phyloP scores from a whole-genome alignment of 768 basidiomycete genomes.

The Crassisporium funariophilum region DNA sequence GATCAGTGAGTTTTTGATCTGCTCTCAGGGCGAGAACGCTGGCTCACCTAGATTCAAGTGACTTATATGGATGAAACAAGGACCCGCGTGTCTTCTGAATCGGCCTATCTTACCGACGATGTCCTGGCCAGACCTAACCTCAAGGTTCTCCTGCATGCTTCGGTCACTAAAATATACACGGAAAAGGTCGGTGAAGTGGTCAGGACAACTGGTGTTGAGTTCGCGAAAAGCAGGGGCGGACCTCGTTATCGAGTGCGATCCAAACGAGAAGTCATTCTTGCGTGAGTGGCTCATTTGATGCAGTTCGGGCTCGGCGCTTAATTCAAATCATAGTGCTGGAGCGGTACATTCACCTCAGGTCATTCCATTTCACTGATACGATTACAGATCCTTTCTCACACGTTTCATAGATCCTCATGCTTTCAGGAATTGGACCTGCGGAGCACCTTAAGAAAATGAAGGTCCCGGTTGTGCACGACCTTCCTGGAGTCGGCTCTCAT shows the following conservation, averaged over 20 bases:
- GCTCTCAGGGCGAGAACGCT: not conserved
- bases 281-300: slow-evolving; percentile 37
- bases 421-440: slow-evolving; percentile 77
- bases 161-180: slow-evolving; percentile 57
- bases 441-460: slow-evolving; percentile 51
- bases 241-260: slow-evolving; percentile 43
- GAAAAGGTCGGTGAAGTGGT: slow-evolving; percentile 31
- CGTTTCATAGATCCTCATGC: slow-evolving; percentile 54
- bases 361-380: too few species aligned
- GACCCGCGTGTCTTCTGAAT: slow-evolving; percentile 58
- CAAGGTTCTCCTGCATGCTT: slow-evolving; percentile 52
- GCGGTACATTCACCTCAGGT: slow-evolving; percentile 61
- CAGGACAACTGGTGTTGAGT: slow-evolving; percentile 60
- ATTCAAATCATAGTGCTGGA: slow-evolving; percentile 45
- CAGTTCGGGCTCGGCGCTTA: not conserved
- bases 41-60: slow-evolving; percentile 41
- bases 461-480: slow-evolving; percentile 60
- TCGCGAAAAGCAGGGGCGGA: slow-evolving; percentile 36
- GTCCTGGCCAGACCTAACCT: slow-evolving; percentile 65
- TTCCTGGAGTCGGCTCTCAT: slow-evolving; percentile 75
- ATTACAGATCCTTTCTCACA: not conserved
- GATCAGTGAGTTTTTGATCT: slow-evolving; percentile 28
- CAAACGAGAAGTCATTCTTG: slow-evolving; percentile 55
- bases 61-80: slow-evolving; percentile 58
- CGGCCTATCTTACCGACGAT: slow-evolving; percentile 62